These are phyloP conservation scores for Cotoneaster glaucophyllus DNA, from an alignment of 306 rosid genomes.

Conservation along the genomic window DNA sequence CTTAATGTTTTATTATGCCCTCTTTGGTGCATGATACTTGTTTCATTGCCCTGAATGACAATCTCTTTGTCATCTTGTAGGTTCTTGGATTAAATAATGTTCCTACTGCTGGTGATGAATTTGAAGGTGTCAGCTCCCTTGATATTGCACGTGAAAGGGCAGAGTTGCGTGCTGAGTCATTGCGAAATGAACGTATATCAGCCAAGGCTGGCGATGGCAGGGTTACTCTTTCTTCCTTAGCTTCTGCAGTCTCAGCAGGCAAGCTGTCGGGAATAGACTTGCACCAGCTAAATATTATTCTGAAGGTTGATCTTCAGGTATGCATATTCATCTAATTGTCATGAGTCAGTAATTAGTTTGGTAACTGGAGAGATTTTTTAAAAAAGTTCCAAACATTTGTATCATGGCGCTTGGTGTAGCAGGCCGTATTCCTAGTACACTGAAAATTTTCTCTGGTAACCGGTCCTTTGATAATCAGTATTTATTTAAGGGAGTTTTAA, in stretches of 20 bases:
- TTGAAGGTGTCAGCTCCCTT: constrained; percentile 79
- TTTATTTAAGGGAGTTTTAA: not conserved
- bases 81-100: constrained; percentile 88
- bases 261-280: constrained; percentile 85
- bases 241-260: constrained; percentile 86
- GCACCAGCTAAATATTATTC: constrained; percentile 82
- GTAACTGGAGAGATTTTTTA: not conserved
- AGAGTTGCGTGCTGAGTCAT: constrained; percentile 60
- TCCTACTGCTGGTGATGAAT: constrained; percentile 89
- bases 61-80: constrained; percentile 31
- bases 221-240: constrained; percentile 92
- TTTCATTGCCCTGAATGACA: constrained; percentile 1
- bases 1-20: not conserved
- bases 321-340: constrained; percentile 12
- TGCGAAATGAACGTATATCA: constrained; percentile 75
- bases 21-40: not conserved
- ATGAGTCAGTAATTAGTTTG: not conserved
- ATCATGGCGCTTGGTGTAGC: too few species aligned
- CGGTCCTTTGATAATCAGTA: not conserved
- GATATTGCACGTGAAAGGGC: constrained; percentile 92
- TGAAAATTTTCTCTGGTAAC: not conserved
- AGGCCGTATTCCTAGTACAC: too few species aligned
- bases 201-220: constrained; percentile 99
- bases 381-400: too few species aligned
- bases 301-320: constrained; percentile 99